phyloP scores from a whole-genome alignment of 75 land plant species.

The Gnetum montanum region DNA sequence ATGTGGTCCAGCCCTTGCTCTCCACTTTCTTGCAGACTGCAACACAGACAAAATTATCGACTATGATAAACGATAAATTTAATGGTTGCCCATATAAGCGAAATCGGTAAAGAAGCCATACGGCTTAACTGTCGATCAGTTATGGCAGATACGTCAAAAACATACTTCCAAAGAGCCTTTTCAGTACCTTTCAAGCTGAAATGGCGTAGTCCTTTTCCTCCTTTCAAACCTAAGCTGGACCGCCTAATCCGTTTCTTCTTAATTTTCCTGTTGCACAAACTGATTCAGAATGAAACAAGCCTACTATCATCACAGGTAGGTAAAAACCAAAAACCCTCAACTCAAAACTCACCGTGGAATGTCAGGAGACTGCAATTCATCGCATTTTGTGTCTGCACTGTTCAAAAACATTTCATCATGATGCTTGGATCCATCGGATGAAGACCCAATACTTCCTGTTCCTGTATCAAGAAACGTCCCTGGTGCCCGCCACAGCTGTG shows the following conservation, averaged over 20 bases:
- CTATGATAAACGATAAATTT: too few species aligned
- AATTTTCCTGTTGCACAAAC: conserved; percentile 22
- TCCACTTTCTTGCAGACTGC: conserved; percentile 87
- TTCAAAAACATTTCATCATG: conserved; percentile 38
- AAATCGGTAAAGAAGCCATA: too few species aligned
- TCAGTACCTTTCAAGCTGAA: conserved; percentile 91
- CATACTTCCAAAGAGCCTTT: too few species aligned
- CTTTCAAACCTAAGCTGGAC: conserved; percentile 50
- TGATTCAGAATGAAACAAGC: background rate
- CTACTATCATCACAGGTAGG: background rate
- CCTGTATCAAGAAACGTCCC: background rate
- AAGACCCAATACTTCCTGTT: conserved; percentile 44
- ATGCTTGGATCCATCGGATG: conserved; percentile 39
- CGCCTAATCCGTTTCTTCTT: conserved; percentile 81
- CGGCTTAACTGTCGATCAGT: too few species aligned
- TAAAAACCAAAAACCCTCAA: background rate
- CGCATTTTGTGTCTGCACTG: conserved; percentile 54
- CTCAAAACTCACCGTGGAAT: conserved; percentile 9
- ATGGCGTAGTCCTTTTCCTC: conserved; percentile 75
- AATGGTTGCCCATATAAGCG: background rate
- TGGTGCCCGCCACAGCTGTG: conserved; percentile 4
- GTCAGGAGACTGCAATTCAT: conserved; percentile 49
- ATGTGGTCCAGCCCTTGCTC: conserved; percentile 82
- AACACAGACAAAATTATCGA: too few species aligned
- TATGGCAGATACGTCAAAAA: too few species aligned